phyloP scores from a whole-genome alignment of 352 stramenopile genomes.

The Phytophthora pinifolia region DNA sequence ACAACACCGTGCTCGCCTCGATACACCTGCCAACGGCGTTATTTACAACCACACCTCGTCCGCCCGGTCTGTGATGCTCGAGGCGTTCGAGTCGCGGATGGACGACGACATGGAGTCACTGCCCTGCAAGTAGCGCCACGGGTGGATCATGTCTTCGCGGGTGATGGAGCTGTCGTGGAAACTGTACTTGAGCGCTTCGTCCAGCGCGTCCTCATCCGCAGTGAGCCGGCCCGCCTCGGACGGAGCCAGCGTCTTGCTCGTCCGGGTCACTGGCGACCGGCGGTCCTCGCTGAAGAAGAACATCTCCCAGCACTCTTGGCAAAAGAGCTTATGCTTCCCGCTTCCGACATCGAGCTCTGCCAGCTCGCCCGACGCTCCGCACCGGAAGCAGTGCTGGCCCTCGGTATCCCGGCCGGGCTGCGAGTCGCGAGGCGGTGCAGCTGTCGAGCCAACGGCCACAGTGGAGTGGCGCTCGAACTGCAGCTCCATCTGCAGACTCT shows the following conservation, averaged over 20 bases:
- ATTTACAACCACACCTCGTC: constrained; percentile 62
- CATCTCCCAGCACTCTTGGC: constrained; percentile 75
- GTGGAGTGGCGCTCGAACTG: constrained; percentile 79
- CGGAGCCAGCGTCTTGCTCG: constrained; percentile 25
- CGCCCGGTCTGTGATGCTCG: constrained; percentile 39
- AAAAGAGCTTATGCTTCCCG: constrained; percentile 52
- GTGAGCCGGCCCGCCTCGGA: constrained; percentile 23
- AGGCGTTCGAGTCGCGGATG: constrained; percentile 60
- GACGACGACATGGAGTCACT: constrained; percentile 46
- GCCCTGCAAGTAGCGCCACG: constrained; percentile 53
- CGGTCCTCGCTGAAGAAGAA: constrained; percentile 67
- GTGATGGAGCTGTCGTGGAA: constrained; percentile 72
- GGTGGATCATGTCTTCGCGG: constrained; percentile 50
- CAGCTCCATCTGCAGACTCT: constrained; percentile 76
- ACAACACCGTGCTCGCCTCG: background rate
- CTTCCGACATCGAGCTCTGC: constrained; percentile 53
- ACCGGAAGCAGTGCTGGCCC: constrained; percentile 50
- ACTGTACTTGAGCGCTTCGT: constrained; percentile 71
- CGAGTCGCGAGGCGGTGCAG: constrained; percentile 15
- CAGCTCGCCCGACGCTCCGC: constrained; percentile 52
- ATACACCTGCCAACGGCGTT: constrained; percentile 7
- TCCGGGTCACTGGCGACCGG: constrained; percentile 22
- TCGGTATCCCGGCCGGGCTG: constrained; percentile 23
- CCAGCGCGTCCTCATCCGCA: constrained; percentile 35
- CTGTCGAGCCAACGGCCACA: constrained; percentile 48